Evolutionary conservation across 108 stramenopile genomes (phyloP).

Genomic region (Cyclostephanos invisitatus): DNA sequence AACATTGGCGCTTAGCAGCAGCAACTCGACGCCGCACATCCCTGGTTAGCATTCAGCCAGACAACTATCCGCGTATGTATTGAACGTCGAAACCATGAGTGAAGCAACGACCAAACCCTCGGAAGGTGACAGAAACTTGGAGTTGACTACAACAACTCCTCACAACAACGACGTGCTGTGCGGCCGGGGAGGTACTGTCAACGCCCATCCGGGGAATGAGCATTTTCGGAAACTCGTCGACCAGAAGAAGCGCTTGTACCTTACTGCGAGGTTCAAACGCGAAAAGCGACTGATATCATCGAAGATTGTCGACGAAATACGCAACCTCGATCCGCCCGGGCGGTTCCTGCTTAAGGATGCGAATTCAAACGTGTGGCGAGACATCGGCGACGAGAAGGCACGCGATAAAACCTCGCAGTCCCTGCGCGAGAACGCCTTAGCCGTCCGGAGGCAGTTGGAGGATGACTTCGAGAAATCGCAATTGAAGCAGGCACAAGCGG

Average conservation of each 20-base stretch:
- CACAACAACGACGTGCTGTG: slow-evolving; percentile 54
- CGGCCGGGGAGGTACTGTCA: slow-evolving; percentile 52
- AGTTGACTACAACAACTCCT: slow-evolving; percentile 33
- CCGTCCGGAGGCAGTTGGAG: slow-evolving; percentile 41
- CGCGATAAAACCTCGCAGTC: slow-evolving; percentile 56
- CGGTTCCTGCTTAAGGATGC: slow-evolving; percentile 72
- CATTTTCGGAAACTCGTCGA: slow-evolving; percentile 65
- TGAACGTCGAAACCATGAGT: neutral
- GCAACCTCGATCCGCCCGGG: slow-evolving; percentile 77
- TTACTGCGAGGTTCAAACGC: slow-evolving; percentile 43
- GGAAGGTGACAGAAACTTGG: neutral
- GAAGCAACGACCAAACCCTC: neutral
- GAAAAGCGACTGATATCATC: slow-evolving; percentile 73
- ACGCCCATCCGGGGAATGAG: slow-evolving; percentile 53
- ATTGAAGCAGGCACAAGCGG: slow-evolving; percentile 30
- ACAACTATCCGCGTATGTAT: no score
- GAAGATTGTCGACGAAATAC: slow-evolving; percentile 68
- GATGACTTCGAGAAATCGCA: slow-evolving; percentile 38
- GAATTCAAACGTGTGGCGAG: slow-evolving; percentile 62
- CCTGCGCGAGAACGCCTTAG: slow-evolving; percentile 37
- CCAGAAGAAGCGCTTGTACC: slow-evolving; percentile 72
- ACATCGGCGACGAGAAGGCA: slow-evolving; percentile 86
- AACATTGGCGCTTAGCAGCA: no score
- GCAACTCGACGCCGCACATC: no score
- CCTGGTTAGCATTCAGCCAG: no score